Evolutionary conservation across 345 rosid species (phyloP).

Genomic region (Garcia nutans): DNA sequence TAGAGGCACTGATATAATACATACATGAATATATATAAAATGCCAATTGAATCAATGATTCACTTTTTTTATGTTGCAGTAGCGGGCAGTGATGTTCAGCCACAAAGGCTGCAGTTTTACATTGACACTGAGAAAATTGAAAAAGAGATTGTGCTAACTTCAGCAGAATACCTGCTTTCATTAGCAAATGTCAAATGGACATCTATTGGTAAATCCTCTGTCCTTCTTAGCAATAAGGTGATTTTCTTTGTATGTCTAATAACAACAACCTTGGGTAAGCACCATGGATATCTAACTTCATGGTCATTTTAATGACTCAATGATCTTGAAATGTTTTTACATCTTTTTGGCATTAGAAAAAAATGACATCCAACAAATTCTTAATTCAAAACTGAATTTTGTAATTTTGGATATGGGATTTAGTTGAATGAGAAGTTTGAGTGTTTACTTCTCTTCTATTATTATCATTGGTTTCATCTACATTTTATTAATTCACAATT

Average conservation of each 20-base stretch:
- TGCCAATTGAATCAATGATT: slow-evolving; percentile 10
- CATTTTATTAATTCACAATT: slow-evolving; percentile 1
- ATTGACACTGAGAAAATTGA: slow-evolving; percentile 70
- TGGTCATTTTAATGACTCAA: background rate
- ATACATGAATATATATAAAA: background rate
- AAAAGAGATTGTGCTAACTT: slow-evolving; percentile 71
- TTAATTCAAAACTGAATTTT: background rate
- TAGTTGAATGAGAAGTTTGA: background rate
- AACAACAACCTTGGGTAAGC: background rate
- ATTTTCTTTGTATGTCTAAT: background rate
- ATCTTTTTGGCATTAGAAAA: background rate
- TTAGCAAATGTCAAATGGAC: slow-evolving; percentile 65
- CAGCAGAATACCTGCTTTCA: slow-evolving; percentile 79
- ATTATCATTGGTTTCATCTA: background rate
- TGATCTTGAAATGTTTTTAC: background rate
- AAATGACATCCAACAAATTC: background rate
- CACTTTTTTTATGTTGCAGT: slow-evolving; percentile 31
- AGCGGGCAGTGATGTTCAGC: slow-evolving; percentile 40
- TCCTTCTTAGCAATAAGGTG: background rate
- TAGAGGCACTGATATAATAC: background rate
- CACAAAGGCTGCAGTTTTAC: slow-evolving; percentile 42
- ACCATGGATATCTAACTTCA: background rate
- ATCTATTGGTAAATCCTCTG: slow-evolving; percentile 48
- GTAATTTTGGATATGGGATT: background rate
- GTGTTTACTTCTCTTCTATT: background rate